These are phyloP conservation scores for Neolentinus lepideus DNA, from an alignment of 1,284 basidiomycete genomes.

Conservation along the genomic window DNA sequence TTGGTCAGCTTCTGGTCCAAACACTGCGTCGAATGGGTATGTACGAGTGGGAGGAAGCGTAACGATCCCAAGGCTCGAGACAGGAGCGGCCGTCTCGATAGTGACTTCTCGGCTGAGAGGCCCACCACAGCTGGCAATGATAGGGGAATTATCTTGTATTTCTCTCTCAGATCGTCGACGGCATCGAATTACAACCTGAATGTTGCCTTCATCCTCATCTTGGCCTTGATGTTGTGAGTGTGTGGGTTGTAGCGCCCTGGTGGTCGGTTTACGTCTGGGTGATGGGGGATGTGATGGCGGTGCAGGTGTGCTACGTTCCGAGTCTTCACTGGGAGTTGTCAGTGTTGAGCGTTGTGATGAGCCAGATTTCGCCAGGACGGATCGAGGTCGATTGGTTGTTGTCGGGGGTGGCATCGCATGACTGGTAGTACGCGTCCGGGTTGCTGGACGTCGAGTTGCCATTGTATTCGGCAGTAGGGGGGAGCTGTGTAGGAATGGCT, in stretches of 20 bases:
- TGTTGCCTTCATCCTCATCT: slow-evolving; percentile 62
- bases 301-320: background rate
- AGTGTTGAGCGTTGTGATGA: slow-evolving; percentile 22
- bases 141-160: slow-evolving; percentile 73
- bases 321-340: slow-evolving; percentile 19
- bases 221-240: slow-evolving; percentile 15
- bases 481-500: background rate
- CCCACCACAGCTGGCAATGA: slow-evolving; percentile 72
- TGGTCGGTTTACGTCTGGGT: slow-evolving; percentile 5
- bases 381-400: slow-evolving; percentile 18
- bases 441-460: slow-evolving; percentile 8
- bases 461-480: slow-evolving; percentile 1
- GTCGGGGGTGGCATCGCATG: slow-evolving; percentile 27
- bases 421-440: slow-evolving; percentile 6
- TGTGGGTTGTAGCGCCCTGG: background rate
- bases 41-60: slow-evolving; percentile 68
- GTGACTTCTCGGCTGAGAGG: slow-evolving; percentile 70
- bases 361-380: slow-evolving; percentile 22
- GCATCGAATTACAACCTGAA: slow-evolving; percentile 89
- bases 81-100: slow-evolving; percentile 67
- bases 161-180: slow-evolving; percentile 79
- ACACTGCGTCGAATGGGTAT: slow-evolving; percentile 90
- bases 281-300: slow-evolving; percentile 5
- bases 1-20: slow-evolving; percentile 97
- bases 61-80: slow-evolving; percentile 59